Base-by-base conservation (phyloP, 2,329 filamentous ascomycete genomes). In the Dothistroma pini region DNA sequence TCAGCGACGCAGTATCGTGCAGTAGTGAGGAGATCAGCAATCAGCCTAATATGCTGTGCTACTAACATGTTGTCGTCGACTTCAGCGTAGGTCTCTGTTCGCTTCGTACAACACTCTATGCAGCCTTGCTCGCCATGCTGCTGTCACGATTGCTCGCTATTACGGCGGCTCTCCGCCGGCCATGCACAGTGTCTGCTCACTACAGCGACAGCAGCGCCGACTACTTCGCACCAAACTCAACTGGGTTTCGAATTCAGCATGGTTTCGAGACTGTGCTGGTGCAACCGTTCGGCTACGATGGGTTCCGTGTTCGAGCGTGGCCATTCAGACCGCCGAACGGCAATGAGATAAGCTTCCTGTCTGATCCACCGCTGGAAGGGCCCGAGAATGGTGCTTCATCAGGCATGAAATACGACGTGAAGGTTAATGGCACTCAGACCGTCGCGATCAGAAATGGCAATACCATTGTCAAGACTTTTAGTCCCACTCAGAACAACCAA, bases 251-350 rank as follows among this genome's bases (percentile, higher is more conserved):
- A 10, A 71, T 76, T 58, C 71, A 74, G 34, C 75, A 77, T 69
- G 75, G 75, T 9, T 75, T 75, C 48, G 75, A 77, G 62, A 75
- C 72, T 1, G 65, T 77, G 1, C 66, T 77, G 1, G 72, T 77
- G 5, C 75, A 77, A 56, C 75, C 75, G 11, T 77, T 72, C 65
- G 75, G 75, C 12, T 75, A 75, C 54, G 75, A 77, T 63, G 75
- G 75, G 1, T 76, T 77, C 53, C 71, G 75, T 7, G 73, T 77
- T 5, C 70, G 75, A 57, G 75, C 75, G 8, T 77, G 75, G 75
- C 72, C 75, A 0, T 76, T 72, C 61, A 66, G 72, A 11, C 74
- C 74, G 25, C 71, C 72, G 7, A 72, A 69, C 2, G 74, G 73
- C 12, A 68, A 75, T 21, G 75, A 77, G 60, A 67, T 74, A 63